phyloP scores from a whole-genome alignment of 176 grass and related monocot genomes.

The Oryza longistaminata region DNA sequence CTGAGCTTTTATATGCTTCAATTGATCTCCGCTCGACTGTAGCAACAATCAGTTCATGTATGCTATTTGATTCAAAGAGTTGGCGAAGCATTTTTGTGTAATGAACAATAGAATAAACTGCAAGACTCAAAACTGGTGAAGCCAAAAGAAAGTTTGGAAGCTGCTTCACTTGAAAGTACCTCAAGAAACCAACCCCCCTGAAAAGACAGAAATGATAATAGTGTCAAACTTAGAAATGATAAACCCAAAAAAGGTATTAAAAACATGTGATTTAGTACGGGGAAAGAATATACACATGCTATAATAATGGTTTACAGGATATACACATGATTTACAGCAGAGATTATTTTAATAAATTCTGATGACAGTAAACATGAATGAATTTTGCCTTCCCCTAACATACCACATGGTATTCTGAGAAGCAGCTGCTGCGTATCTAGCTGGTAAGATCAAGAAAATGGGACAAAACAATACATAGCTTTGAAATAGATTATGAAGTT shows the following conservation, averaged over 20 bases:
- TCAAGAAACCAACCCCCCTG: slow-evolving; percentile 95
- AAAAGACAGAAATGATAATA: slow-evolving; percentile 28
- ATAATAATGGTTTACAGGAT: background rate
- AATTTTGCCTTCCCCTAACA: background rate
- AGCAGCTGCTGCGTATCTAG: background rate
- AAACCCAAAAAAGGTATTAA: background rate
- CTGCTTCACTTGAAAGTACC: slow-evolving; percentile 96
- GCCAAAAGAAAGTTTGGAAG: slow-evolving; percentile 97
- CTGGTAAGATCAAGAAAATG: background rate
- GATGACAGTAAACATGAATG: background rate
- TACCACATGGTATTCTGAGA: background rate
- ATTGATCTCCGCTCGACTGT: slow-evolving; percentile 26
- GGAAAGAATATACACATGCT: background rate
- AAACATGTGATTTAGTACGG: slow-evolving; percentile 8
- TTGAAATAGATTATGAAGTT: slow-evolving; percentile 11
- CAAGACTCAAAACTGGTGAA: slow-evolving; percentile 72
- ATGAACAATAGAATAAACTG: slow-evolving; percentile 72
- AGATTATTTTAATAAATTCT: slow-evolving; percentile 17
- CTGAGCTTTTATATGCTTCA: slow-evolving; percentile 48
- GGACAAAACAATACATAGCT: background rate
- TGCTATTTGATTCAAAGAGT: slow-evolving; percentile 46
- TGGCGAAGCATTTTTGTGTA: slow-evolving; percentile 57
- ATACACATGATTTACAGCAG: background rate
- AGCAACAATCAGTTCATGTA: slow-evolving; percentile 48
- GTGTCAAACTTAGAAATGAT: slow-evolving; percentile 7